phyloP scores from a whole-genome alignment of 2,329 filamentous ascomycete species.

The Cladosporium sp. region DNA sequence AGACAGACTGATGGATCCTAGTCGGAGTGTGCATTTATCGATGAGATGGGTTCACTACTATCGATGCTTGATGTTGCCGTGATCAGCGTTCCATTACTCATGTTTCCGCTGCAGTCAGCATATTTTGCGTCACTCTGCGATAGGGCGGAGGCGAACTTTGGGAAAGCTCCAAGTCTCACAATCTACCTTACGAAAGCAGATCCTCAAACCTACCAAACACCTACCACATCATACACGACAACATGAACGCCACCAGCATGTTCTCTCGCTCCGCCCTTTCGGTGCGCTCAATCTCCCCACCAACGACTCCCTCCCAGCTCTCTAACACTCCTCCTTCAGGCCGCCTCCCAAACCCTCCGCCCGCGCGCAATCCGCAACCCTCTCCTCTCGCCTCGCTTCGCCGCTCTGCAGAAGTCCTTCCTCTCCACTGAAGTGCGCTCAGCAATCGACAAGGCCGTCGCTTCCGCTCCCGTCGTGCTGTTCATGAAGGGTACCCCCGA shows the following conservation, averaged over 20 bases:
- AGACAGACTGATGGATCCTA: no score
- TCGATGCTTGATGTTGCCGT: not conserved
- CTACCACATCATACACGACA: conserved; percentile 2
- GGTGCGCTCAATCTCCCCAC: conserved; percentile 16
- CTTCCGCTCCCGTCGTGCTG: conserved; percentile 83
- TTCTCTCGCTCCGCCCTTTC: conserved; percentile 28
- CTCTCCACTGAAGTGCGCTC: conserved; percentile 74
- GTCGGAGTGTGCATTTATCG: no score
- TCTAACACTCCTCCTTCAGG: conserved; percentile 28
- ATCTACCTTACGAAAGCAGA: not conserved
- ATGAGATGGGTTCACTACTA: no score
- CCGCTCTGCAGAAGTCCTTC: conserved; percentile 55
- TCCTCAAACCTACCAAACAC: conserved; percentile 1
- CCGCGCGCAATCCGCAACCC: conserved; percentile 33
- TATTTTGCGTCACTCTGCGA: conserved; percentile 11
- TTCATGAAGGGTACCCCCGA: conserved; percentile 99
- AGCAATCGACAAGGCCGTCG: conserved; percentile 87
- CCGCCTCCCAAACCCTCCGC: conserved; percentile 44
- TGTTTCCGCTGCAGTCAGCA: conserved; percentile 8
- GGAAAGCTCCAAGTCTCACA: conserved; percentile 1
- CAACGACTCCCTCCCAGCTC: not conserved
- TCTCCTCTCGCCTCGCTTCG: conserved; percentile 41
- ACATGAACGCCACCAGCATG: conserved; percentile 22
- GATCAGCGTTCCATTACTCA: conserved; percentile 6
- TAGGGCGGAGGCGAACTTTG: conserved; percentile 10